Base-by-base conservation (phyloP, 2,329 filamentous ascomycete species). In the Claviceps paspali region DNA sequence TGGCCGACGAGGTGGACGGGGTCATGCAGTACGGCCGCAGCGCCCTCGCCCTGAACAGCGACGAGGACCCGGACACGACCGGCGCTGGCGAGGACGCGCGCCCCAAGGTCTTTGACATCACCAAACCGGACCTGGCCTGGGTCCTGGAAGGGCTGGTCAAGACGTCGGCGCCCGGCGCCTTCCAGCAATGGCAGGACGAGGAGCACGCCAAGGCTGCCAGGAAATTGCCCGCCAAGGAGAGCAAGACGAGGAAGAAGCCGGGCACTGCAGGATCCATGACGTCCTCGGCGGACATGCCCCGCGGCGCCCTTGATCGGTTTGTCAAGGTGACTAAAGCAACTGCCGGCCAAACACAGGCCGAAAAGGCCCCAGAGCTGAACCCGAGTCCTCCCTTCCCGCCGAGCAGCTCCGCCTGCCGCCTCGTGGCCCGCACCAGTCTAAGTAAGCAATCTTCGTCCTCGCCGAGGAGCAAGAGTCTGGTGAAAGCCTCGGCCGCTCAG, bases 1-100 rank as follows among this genome's bases (percentile, higher is more conserved):
- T 95, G 18, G 70, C 75, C 9, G 65, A 68, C 0, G 87, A 95
- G 52, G 70, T 75, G 22, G 78, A 82, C 12, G 74, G 74, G 41
- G 63, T 65, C 1, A 65, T 70, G 3, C 44, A 54, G 1, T 67
- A 59, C 44, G 67, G 63, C 1, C 64, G 73, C 21, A 63, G 63
- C 33, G 72, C 71, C 0, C 54, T 77, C 11, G 73, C 73, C 2
- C 61, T 76, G n/a, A 73, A 74, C 44, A 74, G 71, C 41, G 79
- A 84, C 37, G 76, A 82, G 27, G 78, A 82, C 3, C 14, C 11
- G 10, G 10, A 26, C 12, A 27, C 11, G 12, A 8, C 11, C 55
- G 47, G 48, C 4, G 42, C 43, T 2, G 40, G 45, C 1, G 57
- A 52, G n/a, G 39, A 44, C 10, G 41, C 39, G n/a, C n/a, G n/a